These are phyloP conservation scores for Silene conica DNA, from an alignment of 148 eudicot genomes.

Conservation along the genomic window DNA sequence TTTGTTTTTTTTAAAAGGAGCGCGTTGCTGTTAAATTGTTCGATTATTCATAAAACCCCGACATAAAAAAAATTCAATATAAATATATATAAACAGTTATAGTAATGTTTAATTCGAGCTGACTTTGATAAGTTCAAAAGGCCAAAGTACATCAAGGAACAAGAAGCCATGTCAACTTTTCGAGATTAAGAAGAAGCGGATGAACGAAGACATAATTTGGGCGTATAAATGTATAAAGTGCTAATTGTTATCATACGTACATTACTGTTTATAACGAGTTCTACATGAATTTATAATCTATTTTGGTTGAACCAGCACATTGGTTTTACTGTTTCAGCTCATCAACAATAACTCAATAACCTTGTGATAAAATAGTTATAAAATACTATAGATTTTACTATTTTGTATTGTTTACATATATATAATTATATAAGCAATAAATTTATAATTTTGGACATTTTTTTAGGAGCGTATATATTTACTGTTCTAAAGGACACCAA, in stretches of 20 bases:
- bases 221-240: neutral
- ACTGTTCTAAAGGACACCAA: no score
- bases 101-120: neutral
- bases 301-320: neutral
- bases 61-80: neutral
- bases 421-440: no score
- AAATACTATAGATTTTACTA: no score
- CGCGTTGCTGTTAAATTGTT: neutral
- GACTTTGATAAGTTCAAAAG: constrained; percentile 1
- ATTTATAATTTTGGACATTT: no score
- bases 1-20: neutral
- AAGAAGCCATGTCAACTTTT: neutral
- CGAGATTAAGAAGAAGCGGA: neutral
- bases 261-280: neutral
- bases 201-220: neutral
- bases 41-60: neutral
- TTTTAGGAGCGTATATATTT: no score
- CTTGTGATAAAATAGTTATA: no score
- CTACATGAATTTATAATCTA: neutral
- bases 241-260: neutral
- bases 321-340: constrained; percentile 3
- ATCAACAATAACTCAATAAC: no score
- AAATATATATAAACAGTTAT: neutral
- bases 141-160: neutral
- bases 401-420: no score